Evolutionary conservation across 179 eudicot genomes (phyloP), one percentile per base, ranked within the genome.

Genomic region (Spergularia azorica): DNA sequence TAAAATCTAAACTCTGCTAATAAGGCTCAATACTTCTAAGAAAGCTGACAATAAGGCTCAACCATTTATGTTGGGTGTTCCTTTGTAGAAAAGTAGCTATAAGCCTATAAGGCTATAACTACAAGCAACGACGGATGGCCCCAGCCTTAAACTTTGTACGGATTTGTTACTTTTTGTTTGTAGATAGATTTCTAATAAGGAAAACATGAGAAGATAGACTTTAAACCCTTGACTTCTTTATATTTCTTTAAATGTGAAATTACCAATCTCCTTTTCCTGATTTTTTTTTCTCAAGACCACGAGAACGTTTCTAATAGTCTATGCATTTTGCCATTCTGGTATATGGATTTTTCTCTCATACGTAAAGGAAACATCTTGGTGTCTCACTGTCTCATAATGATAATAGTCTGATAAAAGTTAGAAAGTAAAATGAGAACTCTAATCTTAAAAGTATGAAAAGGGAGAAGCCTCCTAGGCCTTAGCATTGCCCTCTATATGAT

Each of bases 391-490:
- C 32, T 39, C 38, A 15, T 11, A 15, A 39, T 65, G 20, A 39
- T 41, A 65, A 5, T 65, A 65, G 1, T 65, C 41, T 52, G 73
- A 26, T 26, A 26, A 70, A 14, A 18, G 26, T 2, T 36, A 50
- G n/a, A 16, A 70, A 70, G 73, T 54, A 70, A 15, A 11, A 13
- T 55, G 1, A 15, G 32, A 15, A 70, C 9, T 52, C 6, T 41
- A 32, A 8, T 64, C n/a, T 64, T 26, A 26, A 6, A 16, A 17
- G 43, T 55, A 9, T 18, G 4, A n/a, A 39, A 15, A 6, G 62
- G 32, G 32, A 15, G 74, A 46, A 68, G 58, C 13, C 62, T 43
- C 57, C 15, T 58, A 51, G 48, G 58, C 72, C 72, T 38, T 51
- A 56, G 18, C 20, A 18, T 77, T 77, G 38, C 67, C 48, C 70